Conservation (phyloP, 75 land plant species). For the Selaginella moellendorffii region DNA sequence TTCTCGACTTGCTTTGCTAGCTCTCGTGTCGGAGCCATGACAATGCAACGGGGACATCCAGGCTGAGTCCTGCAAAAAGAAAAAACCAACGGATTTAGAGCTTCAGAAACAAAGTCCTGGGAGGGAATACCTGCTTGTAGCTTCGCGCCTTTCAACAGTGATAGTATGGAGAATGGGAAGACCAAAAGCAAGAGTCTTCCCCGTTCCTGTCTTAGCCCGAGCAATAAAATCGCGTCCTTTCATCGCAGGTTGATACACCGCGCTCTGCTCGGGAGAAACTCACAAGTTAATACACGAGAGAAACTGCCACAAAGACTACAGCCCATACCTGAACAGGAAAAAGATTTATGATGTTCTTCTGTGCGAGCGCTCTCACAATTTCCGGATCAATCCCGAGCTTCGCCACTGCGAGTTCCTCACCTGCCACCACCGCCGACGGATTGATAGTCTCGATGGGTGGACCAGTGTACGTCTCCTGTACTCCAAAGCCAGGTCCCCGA, state of each 20-base stretch:
- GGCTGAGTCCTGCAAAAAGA: not conserved
- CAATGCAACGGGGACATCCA: slow-evolving; percentile 42
- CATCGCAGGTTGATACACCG: slow-evolving; percentile 27
- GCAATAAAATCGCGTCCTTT: slow-evolving; percentile 33
- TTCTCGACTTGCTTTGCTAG: slow-evolving; percentile 95
- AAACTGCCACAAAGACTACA: not conserved
- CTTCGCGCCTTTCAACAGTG: not conserved
- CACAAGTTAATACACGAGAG: not conserved
- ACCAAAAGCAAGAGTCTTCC: not conserved
- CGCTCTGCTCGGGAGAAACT: slow-evolving; percentile 21
- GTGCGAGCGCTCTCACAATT: slow-evolving; percentile 44
- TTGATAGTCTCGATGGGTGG: not conserved
- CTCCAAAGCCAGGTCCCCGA: not conserved
- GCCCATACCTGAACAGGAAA: slow-evolving; percentile 78
- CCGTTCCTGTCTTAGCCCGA: slow-evolving; percentile 9
- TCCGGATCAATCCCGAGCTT: slow-evolving; percentile 52
- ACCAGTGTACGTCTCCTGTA: not conserved
- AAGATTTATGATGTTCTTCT: slow-evolving; percentile 47
- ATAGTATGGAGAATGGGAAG: not conserved
- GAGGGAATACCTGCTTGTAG: not conserved
- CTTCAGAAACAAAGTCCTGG: not conserved
- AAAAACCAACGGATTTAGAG: not conserved
- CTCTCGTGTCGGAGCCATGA: slow-evolving; percentile 88
- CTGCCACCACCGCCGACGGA: not conserved
- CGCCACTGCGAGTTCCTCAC: slow-evolving; percentile 39